Base-by-base conservation (phyloP, 345 rosid genomes). In the Kernera saxatilis region DNA sequence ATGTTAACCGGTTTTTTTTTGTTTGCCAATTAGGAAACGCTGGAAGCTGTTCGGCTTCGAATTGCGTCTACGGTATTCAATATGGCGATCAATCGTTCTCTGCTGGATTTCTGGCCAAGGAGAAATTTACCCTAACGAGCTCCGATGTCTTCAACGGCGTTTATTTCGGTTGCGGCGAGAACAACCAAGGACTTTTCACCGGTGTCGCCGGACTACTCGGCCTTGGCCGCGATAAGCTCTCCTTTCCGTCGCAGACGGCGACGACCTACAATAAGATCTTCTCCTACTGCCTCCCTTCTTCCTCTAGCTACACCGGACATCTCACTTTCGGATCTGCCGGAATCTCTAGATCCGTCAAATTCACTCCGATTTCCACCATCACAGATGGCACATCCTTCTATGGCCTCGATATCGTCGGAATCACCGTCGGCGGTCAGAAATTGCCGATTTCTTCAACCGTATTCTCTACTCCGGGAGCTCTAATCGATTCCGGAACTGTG, bases 401-500 rank as follows among this genome's bases (percentile, higher is more conserved):
- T 25, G 97, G 96, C 10, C 79, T 93, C 11, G 83, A 74, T 68
- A 79, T 88, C 14, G 67, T 67, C 0, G 96, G 78, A 8, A 82
- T 93, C 60, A 72, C 73, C 40, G 96, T 93, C 13, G 88, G 77
- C 8, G 88, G 89, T 17, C 1, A 55, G 8, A 84, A 75, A 50
- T 69, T 90, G 22, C 1, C 86, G 0, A 83, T 93, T 51, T 27
- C 89, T 1, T 14, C 81, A 0, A 74, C 91, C 0, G 78, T 81
- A 0, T 89, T 93, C 75, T 64, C 88, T 1, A 54, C 69, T 0
- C 77, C 84, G 9, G 88, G 93, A 1, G 76, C 87, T 5, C 58
- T 93, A 15, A 93, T 93, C 17, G 98, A 93, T 71, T 91, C 98
- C 0, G 97, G 97, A 35, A 91, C 98, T 0, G 96, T 93, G 35